A percentile compares a stretch with the other conserved stretches of the same genome.
Evolutionary conservation across 305 asterid genomes (phyloP).

Genomic region (Fraxinus greggii): DNA sequence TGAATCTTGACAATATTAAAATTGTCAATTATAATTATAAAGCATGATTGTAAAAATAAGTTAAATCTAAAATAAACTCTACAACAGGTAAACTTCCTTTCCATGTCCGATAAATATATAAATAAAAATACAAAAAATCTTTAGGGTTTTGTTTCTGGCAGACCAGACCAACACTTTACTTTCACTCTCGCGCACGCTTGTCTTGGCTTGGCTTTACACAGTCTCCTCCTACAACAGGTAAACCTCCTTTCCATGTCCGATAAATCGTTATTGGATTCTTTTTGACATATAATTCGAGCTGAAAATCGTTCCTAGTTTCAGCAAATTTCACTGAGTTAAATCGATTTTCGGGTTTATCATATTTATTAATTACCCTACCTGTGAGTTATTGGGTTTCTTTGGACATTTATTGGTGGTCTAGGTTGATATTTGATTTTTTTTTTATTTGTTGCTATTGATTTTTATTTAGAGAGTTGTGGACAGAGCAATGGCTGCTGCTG

Average conservation of each 20-base stretch:
- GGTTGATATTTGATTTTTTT: background rate
- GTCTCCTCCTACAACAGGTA: background rate
- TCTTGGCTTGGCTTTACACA: background rate
- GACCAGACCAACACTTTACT: background rate
- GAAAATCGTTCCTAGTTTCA: background rate
- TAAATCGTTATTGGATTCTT: background rate
- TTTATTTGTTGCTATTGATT: slow-evolving; percentile 1
- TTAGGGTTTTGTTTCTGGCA: background rate
- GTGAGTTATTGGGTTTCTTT: background rate
- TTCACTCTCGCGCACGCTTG: background rate
- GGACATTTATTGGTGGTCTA: background rate
- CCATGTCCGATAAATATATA: background rate
- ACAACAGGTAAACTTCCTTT: too few species aligned
- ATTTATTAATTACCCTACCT: background rate
- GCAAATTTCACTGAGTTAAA: background rate
- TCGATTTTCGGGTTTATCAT: background rate
- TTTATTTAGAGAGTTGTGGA: background rate
- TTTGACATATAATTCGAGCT: background rate
- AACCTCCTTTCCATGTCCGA: background rate
- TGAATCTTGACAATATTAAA: background rate
- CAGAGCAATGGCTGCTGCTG: slow-evolving; percentile 41
- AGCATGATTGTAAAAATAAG: background rate
- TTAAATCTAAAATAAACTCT: too few species aligned
- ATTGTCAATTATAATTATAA: background rate
- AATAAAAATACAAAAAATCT: background rate